Conservation (phyloP, 441 rosid species). For the Rhodomyrtus psidioides region DNA sequence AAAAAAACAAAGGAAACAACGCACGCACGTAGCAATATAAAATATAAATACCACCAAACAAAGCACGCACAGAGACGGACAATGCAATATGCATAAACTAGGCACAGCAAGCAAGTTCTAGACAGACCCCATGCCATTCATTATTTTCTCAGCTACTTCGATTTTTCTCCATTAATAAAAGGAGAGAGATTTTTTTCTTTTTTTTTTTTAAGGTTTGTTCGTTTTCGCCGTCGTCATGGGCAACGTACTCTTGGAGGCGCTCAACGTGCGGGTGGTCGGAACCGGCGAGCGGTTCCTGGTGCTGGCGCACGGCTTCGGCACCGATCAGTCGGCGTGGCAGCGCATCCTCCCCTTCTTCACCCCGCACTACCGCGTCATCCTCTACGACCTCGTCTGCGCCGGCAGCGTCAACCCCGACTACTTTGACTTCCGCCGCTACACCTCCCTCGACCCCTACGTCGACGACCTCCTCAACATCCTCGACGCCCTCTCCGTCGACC, state of each 20-base stretch:
- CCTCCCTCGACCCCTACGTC: not conserved
- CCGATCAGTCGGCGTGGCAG: slow-evolving; percentile 7
- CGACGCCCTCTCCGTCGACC: not conserved
- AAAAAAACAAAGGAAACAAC: no score
- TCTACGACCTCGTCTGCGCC: slow-evolving; percentile 2
- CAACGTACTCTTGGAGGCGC: not conserved
- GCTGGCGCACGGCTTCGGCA: slow-evolving; percentile 1
- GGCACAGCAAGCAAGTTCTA: not conserved
- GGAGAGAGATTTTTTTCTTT: not conserved
- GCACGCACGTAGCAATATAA: not conserved
- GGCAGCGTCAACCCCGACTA: slow-evolving; percentile 4
- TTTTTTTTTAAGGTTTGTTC: not conserved
- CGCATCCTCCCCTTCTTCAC: slow-evolving; percentile 4
- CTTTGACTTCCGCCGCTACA: slow-evolving; percentile 1
- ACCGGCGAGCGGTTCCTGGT: not conserved
- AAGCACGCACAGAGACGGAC: not conserved
- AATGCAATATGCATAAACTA: not conserved
- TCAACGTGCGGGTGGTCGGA: slow-evolving; percentile 1
- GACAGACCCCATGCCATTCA: not conserved
- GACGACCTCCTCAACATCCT: slow-evolving; percentile 4
- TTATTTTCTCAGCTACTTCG: not conserved
- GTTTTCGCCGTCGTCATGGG: not conserved
- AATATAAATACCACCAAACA: not conserved
- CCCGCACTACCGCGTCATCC: slow-evolving; percentile 1
- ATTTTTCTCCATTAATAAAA: not conserved